phyloP scores from a whole-genome alignment of 1,284 basidiomycete genomes.

The Acaromyces ingoldii region DNA sequence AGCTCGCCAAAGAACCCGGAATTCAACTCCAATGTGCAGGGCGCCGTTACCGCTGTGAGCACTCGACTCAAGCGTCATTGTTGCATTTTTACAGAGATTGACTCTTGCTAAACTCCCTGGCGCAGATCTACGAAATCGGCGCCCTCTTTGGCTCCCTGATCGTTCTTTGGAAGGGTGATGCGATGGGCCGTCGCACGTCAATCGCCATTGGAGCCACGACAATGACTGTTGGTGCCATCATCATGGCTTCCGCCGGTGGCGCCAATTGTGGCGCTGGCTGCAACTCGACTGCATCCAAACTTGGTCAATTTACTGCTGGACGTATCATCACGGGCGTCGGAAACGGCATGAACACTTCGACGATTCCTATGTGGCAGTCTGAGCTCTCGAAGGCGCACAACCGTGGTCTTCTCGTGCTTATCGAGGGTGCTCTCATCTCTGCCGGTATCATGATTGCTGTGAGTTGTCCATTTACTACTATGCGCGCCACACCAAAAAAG shows the following conservation, averaged over 20 bases:
- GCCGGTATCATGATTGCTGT: slow-evolving; percentile 65
- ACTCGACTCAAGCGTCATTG: not conserved
- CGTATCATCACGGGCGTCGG: slow-evolving; percentile 63
- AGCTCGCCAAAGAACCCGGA: slow-evolving; percentile 14
- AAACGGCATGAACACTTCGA: slow-evolving; percentile 66
- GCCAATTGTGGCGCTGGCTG: slow-evolving; percentile 58
- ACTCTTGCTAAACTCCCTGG: not conserved
- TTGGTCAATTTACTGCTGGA: slow-evolving; percentile 62
- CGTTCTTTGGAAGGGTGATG: slow-evolving; percentile 52
- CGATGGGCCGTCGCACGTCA: slow-evolving; percentile 46
- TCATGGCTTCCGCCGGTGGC: slow-evolving; percentile 63
- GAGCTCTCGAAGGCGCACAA: slow-evolving; percentile 63
- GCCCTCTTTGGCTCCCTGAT: slow-evolving; percentile 52
- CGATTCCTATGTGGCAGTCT: slow-evolving; percentile 62
- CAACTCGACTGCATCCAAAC: slow-evolving; percentile 55
- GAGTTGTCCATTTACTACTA: no score
- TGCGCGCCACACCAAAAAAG: no score
- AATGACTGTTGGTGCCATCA: slow-evolving; percentile 53
- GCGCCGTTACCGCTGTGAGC: slow-evolving; percentile 43
- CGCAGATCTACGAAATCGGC: slow-evolving; percentile 51
- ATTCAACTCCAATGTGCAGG: slow-evolving; percentile 47
- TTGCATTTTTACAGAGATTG: not conserved
- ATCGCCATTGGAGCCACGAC: slow-evolving; percentile 43
- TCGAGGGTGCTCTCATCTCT: slow-evolving; percentile 66
- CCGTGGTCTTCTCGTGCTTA: slow-evolving; percentile 64